Base-by-base conservation (phyloP, 305 asterid genomes). In the Solanum hybrid region DNA sequence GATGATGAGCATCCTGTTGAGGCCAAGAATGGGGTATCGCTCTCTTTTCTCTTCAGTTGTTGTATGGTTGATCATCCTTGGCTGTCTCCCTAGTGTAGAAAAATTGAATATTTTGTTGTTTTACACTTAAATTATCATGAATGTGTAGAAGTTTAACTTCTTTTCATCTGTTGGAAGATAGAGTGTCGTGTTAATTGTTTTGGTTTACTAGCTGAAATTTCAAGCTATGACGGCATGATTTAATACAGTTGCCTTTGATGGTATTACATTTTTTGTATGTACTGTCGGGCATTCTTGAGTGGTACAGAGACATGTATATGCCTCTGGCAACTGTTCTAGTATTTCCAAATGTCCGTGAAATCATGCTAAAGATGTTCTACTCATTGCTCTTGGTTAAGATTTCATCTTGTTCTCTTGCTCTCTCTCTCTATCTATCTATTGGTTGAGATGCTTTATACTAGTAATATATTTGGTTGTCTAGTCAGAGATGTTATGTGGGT, bases 1-100 rank as follows among this genome's bases (percentile, higher is more conserved):
- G 99, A 97, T 83, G 99, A 97, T n/a, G 98, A 97, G 91, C 99
- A 97, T 93, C 98, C 99, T 89, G 94, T 92, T 33, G 99, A 97
- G 91, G 97, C 99, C 90, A 94, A 82, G 86, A 95, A 96, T 89
- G 98, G 98, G 98, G 98, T 96, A 93, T 67, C 42, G 77, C 77
- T 40, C 28, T 75, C 83, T 73, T 91, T 84, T 84, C 2, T 46
- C 29, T 29, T 18, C 42, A 29, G 11, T 84, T 84, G 22, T 51
- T 51, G 42, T 31, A 4, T 20, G 14, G 20, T 84, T 84, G 42
- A 82, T 29, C 35, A 28, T 51, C 39, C 73, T 82, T 82, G 8
- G 36, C 18, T 82, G 39, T 42, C 33, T 82, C 24, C 16, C 5
- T 18, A 10, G 40, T 46, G 42, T 29, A 46, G 75, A 46, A 22